Evolutionary conservation across 2,329 filamentous ascomycete genomes (phyloP).

Genomic region (Epichloe aotearoae): DNA sequence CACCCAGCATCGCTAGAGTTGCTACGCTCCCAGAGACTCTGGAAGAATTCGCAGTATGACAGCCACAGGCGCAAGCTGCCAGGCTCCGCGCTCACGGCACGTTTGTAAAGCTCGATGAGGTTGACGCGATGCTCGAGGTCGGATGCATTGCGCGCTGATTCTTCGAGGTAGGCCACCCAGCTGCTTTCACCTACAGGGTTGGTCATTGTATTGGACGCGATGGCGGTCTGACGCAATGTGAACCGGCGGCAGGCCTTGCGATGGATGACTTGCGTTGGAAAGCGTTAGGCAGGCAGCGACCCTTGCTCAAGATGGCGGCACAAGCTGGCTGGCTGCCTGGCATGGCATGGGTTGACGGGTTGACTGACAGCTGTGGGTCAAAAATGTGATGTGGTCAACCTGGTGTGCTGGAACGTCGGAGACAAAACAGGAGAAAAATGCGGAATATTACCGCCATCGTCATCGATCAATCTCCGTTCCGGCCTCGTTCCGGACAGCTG

Average conservation of each 20-base stretch:
- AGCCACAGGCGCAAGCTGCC: conserved; percentile 64
- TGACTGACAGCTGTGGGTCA: not conserved
- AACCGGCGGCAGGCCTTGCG: not conserved
- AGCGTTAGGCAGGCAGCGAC: too few relatives aligned
- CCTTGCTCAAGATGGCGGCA: not conserved
- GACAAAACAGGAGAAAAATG: too few relatives aligned
- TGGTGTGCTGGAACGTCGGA: too few relatives aligned
- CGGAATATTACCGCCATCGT: too few relatives aligned
- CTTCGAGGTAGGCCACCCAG: conserved; percentile 67
- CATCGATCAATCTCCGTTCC: too few relatives aligned
- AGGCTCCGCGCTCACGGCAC: conserved; percentile 57
- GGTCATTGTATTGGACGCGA: conserved; percentile 25
- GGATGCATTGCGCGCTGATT: conserved; percentile 47
- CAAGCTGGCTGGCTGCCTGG: not conserved
- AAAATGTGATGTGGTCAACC: too few relatives aligned
- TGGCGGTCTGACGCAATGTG: not conserved
- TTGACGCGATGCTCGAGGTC: conserved; percentile 54
- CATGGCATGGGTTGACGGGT: not conserved
- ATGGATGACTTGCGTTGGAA: not conserved
- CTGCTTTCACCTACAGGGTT: conserved; percentile 59
- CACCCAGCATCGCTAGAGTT: conserved; percentile 40
- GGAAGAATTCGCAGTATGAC: conserved; percentile 66
- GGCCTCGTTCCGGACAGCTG: too few relatives aligned
- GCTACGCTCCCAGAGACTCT: conserved; percentile 53
- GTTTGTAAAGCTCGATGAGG: conserved; percentile 59